Percentiles rank a stretch among this genome's conserved stretches.
Conservation (phyloP, 2,329 filamentous ascomycete genomes). For the Aspergillus pseudoviridinutans region DNA sequence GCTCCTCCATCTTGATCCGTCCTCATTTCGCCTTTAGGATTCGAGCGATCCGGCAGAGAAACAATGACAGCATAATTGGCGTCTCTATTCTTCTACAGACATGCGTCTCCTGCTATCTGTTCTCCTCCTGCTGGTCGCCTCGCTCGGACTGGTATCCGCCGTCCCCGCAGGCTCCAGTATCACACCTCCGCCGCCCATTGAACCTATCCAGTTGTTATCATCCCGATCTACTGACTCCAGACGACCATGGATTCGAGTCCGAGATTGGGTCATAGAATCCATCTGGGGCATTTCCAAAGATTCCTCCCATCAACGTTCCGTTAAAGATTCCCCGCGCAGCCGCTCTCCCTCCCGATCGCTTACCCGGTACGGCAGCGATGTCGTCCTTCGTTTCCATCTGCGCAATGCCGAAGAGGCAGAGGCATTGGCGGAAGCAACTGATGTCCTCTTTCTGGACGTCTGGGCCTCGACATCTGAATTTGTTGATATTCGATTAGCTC, state of each 20-base stretch:
- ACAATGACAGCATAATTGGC: not conserved
- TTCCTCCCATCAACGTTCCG: slow-evolving; percentile 18
- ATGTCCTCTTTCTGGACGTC: slow-evolving; percentile 77
- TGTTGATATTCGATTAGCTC: slow-evolving; percentile 77
- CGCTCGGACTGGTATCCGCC: slow-evolving; percentile 20
- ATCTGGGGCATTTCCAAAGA: slow-evolving; percentile 39
- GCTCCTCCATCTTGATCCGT: not conserved
- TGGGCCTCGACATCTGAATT: slow-evolving; percentile 81
- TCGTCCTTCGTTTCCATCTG: slow-evolving; percentile 87
- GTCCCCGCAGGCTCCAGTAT: slow-evolving; percentile 37
- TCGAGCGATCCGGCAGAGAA: not conserved
- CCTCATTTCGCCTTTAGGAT: not conserved
- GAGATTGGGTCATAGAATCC: slow-evolving; percentile 41
- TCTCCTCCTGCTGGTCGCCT: slow-evolving; percentile 15
- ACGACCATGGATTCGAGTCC: slow-evolving; percentile 37
- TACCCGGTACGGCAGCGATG: slow-evolving; percentile 66
- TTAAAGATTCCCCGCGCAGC: slow-evolving; percentile 12
- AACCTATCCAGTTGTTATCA: slow-evolving; percentile 25
- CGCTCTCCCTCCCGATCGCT: slow-evolving; percentile 33
- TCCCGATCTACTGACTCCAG: slow-evolving; percentile 25
- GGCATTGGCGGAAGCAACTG: slow-evolving; percentile 67
- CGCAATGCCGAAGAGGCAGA: slow-evolving; percentile 63
- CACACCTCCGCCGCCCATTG: slow-evolving; percentile 28
- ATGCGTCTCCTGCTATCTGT: slow-evolving; percentile 15
- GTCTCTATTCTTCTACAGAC: not conserved